These are phyloP conservation scores for Globisporangium echinulatum DNA, from an alignment of 352 stramenopile genomes.

Conservation along the genomic window DNA sequence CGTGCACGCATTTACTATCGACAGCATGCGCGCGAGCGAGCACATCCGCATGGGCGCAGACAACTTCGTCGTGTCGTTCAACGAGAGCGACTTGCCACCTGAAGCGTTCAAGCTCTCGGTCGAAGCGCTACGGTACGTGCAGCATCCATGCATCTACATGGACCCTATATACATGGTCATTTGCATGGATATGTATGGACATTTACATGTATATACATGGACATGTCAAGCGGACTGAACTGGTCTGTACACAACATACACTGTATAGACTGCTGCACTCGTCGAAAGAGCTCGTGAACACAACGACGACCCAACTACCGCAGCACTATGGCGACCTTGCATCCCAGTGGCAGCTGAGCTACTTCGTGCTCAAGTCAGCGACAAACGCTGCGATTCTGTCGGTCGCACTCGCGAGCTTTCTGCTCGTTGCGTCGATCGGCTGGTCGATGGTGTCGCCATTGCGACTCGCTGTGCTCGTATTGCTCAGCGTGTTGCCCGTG, in stretches of 20 bases:
- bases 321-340: slow-evolving; percentile 49
- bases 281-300: slow-evolving; percentile 45
- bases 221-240: too few relatives aligned
- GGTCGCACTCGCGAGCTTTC: slow-evolving; percentile 64
- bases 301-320: slow-evolving; percentile 43
- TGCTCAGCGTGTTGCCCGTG: slow-evolving; percentile 69
- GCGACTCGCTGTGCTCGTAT: slow-evolving; percentile 66
- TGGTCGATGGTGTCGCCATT: slow-evolving; percentile 76
- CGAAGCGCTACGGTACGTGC: slow-evolving; percentile 36
- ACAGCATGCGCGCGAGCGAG: slow-evolving; percentile 31
- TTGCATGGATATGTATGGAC: too few relatives aligned
- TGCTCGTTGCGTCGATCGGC: slow-evolving; percentile 74
- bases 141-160: not conserved
- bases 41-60: slow-evolving; percentile 42
- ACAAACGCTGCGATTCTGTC: slow-evolving; percentile 76
- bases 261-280: slow-evolving; percentile 39
- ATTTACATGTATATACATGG: not conserved
- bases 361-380: slow-evolving; percentile 78
- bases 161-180: not conserved
- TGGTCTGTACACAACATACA: too few relatives aligned
- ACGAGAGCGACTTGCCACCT: slow-evolving; percentile 53
- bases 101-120: slow-evolving; percentile 62
- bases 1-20: slow-evolving; percentile 24
- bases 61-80: slow-evolving; percentile 61
- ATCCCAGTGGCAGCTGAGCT: slow-evolving; percentile 58